phyloP scores from a whole-genome alignment of 768 basidiomycete genomes.

The Lactarius sanguifluus region DNA sequence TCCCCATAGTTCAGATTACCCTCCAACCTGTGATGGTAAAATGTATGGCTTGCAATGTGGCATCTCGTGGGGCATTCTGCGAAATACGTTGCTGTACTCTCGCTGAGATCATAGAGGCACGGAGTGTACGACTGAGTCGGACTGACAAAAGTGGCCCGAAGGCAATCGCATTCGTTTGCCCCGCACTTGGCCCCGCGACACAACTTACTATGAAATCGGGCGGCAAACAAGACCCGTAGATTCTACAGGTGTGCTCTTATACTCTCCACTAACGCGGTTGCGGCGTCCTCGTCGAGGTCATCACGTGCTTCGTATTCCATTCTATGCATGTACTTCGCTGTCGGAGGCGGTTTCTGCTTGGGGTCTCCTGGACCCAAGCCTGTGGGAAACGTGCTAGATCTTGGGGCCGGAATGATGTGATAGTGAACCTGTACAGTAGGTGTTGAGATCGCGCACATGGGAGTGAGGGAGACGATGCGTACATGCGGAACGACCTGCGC shows the following conservation, averaged over 20 bases:
- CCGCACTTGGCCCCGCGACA: too few species aligned
- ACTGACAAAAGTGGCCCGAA: neutral
- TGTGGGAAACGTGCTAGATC: slow-evolving; percentile 34
- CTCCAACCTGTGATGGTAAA: too few species aligned
- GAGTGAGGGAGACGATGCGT: slow-evolving; percentile 29
- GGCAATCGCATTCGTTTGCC: neutral
- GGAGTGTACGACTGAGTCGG: neutral
- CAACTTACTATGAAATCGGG: neutral
- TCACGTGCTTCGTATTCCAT: slow-evolving; percentile 57
- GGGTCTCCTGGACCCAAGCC: slow-evolving; percentile 21
- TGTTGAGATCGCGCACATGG: neutral
- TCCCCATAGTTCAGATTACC: too few species aligned
- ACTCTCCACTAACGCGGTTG: slow-evolving; percentile 42
- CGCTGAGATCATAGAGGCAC: too few species aligned
- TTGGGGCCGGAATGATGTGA: slow-evolving; percentile 73
- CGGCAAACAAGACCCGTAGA: neutral
- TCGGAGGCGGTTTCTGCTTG: slow-evolving; percentile 36
- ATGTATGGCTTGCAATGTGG: too few species aligned
- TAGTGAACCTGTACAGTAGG: slow-evolving; percentile 58
- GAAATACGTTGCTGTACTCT: too few species aligned
- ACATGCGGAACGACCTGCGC: slow-evolving; percentile 81
- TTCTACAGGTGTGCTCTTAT: slow-evolving; percentile 37
- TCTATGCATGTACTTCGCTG: slow-evolving; percentile 56
- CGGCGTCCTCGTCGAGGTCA: slow-evolving; percentile 62
- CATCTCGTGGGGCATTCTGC: too few species aligned